These are phyloP conservation scores for Avena insularis DNA, from an alignment of 176 grass and related monocot species.

Conservation along the genomic window DNA sequence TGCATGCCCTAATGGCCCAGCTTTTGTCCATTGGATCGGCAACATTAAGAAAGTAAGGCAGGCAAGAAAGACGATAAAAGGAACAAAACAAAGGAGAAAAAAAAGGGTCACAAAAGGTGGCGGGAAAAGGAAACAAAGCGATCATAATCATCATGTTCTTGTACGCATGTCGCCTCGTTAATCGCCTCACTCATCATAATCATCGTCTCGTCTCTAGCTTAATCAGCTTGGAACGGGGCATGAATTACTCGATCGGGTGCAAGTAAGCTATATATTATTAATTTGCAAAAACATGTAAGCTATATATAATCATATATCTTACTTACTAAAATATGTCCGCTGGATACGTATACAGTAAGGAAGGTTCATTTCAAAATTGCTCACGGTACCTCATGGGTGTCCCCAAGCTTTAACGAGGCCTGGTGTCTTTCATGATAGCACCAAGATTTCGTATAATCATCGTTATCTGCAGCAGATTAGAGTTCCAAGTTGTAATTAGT, in stretches of 20 bases:
- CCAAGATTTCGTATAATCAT: constrained; percentile 38
- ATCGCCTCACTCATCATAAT: constrained; percentile 19
- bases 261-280: neutral
- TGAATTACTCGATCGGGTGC: neutral
- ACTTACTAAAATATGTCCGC: neutral
- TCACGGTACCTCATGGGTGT: constrained; percentile 7
- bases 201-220: constrained; percentile 4
- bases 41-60: constrained; percentile 51
- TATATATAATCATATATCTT: neutral
- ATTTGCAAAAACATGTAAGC: too few species aligned
- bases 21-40: constrained; percentile 60
- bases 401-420: constrained; percentile 29
- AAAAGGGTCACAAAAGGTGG: constrained; percentile 41
- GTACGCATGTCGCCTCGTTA: constrained; percentile 54
- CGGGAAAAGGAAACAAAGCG: constrained; percentile 40
- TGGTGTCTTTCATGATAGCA: constrained; percentile 33
- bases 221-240: constrained; percentile 19
- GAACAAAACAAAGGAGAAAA: constrained; percentile 16
- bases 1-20: constrained; percentile 42
- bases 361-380: constrained; percentile 1
- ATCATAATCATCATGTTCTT: constrained; percentile 53
- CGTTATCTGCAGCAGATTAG: constrained; percentile 37
- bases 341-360: neutral
- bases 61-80: constrained; percentile 53
- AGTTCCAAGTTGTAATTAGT: neutral